Evolutionary conservation across 2,329 filamentous ascomycete species (phyloP).

Genomic region (Exophiala phaeomuriformis): DNA sequence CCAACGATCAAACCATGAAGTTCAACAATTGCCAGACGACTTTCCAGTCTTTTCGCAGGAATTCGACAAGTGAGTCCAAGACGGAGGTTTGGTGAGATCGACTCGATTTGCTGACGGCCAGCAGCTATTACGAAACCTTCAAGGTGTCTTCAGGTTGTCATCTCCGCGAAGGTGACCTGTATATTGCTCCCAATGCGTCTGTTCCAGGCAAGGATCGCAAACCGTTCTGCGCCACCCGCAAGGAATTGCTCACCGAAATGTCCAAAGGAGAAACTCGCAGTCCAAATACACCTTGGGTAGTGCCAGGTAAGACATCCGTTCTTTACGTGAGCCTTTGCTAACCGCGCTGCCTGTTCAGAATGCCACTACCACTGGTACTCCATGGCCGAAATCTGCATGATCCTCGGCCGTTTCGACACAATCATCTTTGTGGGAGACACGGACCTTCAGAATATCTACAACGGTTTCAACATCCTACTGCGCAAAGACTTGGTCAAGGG

Average conservation of each 20-base stretch:
- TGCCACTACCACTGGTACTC: constrained; percentile 42
- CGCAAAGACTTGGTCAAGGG: constrained; percentile 37
- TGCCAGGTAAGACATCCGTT: constrained; percentile 27
- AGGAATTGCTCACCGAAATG: constrained; percentile 36
- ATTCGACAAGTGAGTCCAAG: constrained; percentile 11
- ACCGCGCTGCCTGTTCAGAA: constrained; percentile 18
- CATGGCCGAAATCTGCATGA: constrained; percentile 39
- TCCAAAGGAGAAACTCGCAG: constrained; percentile 38
- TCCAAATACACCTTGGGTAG: constrained; percentile 35
- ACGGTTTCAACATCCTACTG: constrained; percentile 41
- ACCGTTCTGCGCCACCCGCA: constrained; percentile 32
- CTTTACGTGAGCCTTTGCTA: not conserved
- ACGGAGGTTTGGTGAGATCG: not conserved
- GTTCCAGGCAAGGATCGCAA: constrained; percentile 18
- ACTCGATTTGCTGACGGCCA: not conserved
- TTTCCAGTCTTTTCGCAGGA: constrained; percentile 8
- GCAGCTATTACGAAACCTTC: constrained; percentile 34
- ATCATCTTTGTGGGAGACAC: constrained; percentile 40
- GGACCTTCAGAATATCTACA: constrained; percentile 36
- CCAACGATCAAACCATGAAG: constrained; percentile 5
- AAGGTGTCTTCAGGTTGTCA: constrained; percentile 34
- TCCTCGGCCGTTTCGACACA: constrained; percentile 38
- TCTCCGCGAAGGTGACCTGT: constrained; percentile 33
- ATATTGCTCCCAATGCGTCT: constrained; percentile 25
- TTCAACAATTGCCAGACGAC: constrained; percentile 6